Conservation (phyloP, 2,329 filamentous ascomycete species). For the Torrubiella hemipterigena region DNA sequence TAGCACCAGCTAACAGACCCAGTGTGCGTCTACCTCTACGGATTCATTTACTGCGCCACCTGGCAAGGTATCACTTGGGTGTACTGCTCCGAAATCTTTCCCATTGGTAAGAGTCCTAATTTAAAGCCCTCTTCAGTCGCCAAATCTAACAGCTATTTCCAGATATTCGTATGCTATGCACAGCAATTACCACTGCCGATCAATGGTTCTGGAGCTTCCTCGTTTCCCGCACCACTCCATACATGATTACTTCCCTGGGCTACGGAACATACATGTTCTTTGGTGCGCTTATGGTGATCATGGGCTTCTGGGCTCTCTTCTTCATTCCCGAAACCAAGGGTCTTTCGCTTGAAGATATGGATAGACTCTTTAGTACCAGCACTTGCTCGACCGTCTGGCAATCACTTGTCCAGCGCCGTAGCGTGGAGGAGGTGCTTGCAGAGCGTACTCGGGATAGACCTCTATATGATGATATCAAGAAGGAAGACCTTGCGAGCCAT, state of each 20-base stretch:
- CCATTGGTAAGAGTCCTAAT: too few species aligned
- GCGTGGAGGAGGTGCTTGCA: neutral
- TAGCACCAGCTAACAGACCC: neutral
- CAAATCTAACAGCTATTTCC: neutral
- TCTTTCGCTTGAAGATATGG: conserved; percentile 2
- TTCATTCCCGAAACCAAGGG: conserved; percentile 35
- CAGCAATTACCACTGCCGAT: conserved; percentile 20
- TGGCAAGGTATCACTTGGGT: conserved; percentile 32
- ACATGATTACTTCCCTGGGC: conserved; percentile 26
- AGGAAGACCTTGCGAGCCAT: neutral
- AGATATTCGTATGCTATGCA: conserved; percentile 22
- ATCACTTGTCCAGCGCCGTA: conserved; percentile 6
- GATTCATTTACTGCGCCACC: conserved; percentile 22
- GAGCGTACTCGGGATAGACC: neutral
- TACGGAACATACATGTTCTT: conserved; percentile 45
- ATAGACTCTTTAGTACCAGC: conserved; percentile 1
- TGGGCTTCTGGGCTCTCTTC: conserved; percentile 34
- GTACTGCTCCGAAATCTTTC: conserved; percentile 36
- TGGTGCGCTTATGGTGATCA: conserved; percentile 25
- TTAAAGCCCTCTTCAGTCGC: too few species aligned
- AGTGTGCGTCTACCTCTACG: conserved; percentile 23
- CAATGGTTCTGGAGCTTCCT: conserved; percentile 27
- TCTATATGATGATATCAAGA: conserved; percentile 2
- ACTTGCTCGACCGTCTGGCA: neutral
- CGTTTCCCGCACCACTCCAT: conserved; percentile 25